Evolutionary conservation across 1,139 yeast genomes (phyloP).

Genomic region (Magnusiomyces starmeri): DNA sequence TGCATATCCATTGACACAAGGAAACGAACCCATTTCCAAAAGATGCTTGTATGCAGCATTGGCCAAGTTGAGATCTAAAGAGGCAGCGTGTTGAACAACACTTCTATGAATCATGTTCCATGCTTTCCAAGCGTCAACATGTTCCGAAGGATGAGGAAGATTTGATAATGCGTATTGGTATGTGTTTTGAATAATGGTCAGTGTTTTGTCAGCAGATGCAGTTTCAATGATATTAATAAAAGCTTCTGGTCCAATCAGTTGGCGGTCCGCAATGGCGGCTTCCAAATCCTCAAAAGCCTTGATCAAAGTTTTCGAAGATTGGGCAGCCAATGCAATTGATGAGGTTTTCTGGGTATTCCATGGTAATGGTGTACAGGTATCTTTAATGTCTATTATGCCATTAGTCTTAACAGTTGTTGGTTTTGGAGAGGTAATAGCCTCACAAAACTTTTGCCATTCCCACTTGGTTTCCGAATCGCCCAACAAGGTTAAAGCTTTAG

Average conservation of each 20-base stretch:
- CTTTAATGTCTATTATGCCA: neutral
- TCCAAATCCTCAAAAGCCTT: slow-evolving; percentile 22
- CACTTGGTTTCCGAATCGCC: slow-evolving; percentile 7
- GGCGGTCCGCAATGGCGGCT: slow-evolving; percentile 19
- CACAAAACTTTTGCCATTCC: slow-evolving; percentile 8
- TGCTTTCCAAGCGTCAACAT: slow-evolving; percentile 25
- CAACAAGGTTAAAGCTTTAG: slow-evolving; percentile 6
- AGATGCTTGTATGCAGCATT: slow-evolving; percentile 28
- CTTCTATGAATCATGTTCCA: slow-evolving; percentile 29
- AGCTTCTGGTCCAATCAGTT: slow-evolving; percentile 24
- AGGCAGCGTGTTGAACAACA: slow-evolving; percentile 24
- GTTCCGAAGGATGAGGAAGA: slow-evolving; percentile 26
- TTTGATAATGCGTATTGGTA: slow-evolving; percentile 20
- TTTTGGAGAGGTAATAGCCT: neutral
- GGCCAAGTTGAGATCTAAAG: slow-evolving; percentile 25
- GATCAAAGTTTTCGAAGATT: slow-evolving; percentile 17
- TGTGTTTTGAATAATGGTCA: slow-evolving; percentile 14
- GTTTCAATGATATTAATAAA: slow-evolving; percentile 22
- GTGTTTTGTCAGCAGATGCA: slow-evolving; percentile 15
- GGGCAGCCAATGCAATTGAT: slow-evolving; percentile 23
- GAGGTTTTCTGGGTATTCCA: neutral
- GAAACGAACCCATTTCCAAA: slow-evolving; percentile 30
- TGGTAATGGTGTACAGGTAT: neutral
- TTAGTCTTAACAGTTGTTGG: neutral
- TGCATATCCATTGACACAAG: slow-evolving; percentile 36